phyloP scores from a whole-genome alignment of 225 moss, liverwort and hornwort genomes.

The Ulota crispa region DNA sequence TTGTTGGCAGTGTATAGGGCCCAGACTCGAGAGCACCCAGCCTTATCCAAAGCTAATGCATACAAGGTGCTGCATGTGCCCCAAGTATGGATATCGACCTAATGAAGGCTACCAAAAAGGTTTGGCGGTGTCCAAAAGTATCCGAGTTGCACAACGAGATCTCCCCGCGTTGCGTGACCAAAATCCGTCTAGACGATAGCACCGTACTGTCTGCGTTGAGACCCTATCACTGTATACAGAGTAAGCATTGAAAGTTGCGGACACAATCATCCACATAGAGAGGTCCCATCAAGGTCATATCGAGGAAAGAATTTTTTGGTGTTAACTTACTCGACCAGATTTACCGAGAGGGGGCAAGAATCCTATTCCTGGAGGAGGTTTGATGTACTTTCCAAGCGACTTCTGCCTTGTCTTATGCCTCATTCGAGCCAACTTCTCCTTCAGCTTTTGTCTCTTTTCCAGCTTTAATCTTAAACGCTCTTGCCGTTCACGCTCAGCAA shows the following conservation, averaged over 20 bases:
- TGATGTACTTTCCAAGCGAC: slow-evolving; percentile 62
- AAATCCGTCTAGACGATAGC: slow-evolving; percentile 12
- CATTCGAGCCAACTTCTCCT: slow-evolving; percentile 66
- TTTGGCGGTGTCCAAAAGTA: slow-evolving; percentile 14
- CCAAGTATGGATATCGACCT: background rate
- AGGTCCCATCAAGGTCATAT: slow-evolving; percentile 14
- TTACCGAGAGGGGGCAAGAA: slow-evolving; percentile 32
- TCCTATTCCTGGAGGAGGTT: slow-evolving; percentile 49
- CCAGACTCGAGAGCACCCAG: background rate
- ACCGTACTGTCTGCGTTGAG: background rate
- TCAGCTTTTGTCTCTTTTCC: slow-evolving; percentile 63
- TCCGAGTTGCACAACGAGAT: slow-evolving; percentile 2
- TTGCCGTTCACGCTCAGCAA: slow-evolving; percentile 62
- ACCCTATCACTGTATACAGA: background rate
- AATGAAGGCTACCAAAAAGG: background rate
- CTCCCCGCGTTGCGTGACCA: slow-evolving; percentile 5
- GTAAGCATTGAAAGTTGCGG: slow-evolving; percentile 1
- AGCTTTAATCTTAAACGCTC: slow-evolving; percentile 54
- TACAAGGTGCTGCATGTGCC: background rate
- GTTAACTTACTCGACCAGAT: slow-evolving; percentile 15
- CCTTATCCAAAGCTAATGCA: background rate
- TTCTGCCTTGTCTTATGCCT: slow-evolving; percentile 66
- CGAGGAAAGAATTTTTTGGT: background rate
- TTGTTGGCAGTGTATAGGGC: background rate
- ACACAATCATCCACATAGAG: slow-evolving; percentile 6